These are phyloP conservation scores for peach (Prunus persica) DNA, from an alignment of 306 rosid genomes.

Conservation along the genomic window Prunus_persica_NCBIv2 NC_034010.1:22744501-22745000, in stretches of 20 bases:
- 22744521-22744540: slow-evolving; percentile 98
- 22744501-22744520: slow-evolving; percentile 81
- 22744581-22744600: neutral
- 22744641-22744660: neutral
- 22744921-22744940: no score
- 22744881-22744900: slow-evolving; percentile 65
- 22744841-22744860: slow-evolving; percentile 76
- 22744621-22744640: neutral
- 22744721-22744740: neutral
- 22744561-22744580: neutral
- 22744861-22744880: slow-evolving; percentile 74
- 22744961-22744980: neutral
- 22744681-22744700: neutral
- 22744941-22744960: neutral
- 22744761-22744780: slow-evolving; percentile 9
- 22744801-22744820: slow-evolving; percentile 87
- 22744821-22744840: slow-evolving; percentile 62
- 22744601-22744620: neutral
- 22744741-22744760: neutral
- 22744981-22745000: neutral
- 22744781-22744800: slow-evolving; percentile 77
- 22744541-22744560: slow-evolving; percentile 84
- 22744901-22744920: slow-evolving; percentile 6
- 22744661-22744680: neutral
- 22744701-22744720: neutral